Evolutionary conservation across 768 basidiomycete genomes (phyloP).

Genomic region (Naganishia onofrii): DNA sequence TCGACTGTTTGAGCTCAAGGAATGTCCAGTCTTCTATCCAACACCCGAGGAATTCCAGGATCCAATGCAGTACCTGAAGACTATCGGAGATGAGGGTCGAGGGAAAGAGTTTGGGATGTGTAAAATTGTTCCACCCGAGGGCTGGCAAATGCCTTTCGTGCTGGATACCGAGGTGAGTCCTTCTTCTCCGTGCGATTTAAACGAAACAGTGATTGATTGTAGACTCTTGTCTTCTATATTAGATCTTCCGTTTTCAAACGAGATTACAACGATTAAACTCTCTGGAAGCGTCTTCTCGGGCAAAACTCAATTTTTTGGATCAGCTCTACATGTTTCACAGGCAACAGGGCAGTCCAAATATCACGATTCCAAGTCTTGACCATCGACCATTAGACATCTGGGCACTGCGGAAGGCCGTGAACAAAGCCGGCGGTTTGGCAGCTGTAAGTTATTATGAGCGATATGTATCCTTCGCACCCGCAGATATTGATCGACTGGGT

Average conservation of each 20-base stretch:
- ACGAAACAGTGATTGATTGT: not conserved
- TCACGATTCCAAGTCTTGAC: constrained; percentile 91
- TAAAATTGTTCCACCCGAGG: constrained; percentile 88
- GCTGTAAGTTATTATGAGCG: constrained; percentile 58
- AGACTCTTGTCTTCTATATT: constrained; percentile 6
- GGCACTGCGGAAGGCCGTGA: constrained; percentile 87
- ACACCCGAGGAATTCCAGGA: constrained; percentile 87
- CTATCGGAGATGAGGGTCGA: constrained; percentile 61
- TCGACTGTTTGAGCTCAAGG: constrained; percentile 77
- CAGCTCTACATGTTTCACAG: constrained; percentile 95
- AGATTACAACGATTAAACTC: constrained; percentile 91
- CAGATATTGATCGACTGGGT: constrained; percentile 36
- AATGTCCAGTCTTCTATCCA: constrained; percentile 87
- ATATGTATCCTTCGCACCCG: not conserved
- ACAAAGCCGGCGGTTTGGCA: constrained; percentile 81
- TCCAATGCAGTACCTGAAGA: constrained; percentile 85
- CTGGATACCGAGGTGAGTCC: constrained; percentile 82
- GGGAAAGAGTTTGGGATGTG: constrained; percentile 83
- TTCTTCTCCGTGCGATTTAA: not conserved
- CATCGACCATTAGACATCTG: constrained; percentile 90
- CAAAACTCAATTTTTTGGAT: constrained; percentile 94
- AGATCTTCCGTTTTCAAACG: constrained; percentile 94
- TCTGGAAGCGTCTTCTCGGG: constrained; percentile 93
- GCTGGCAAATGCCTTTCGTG: constrained; percentile 94
- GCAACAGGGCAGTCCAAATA: constrained; percentile 85